Conservation (phyloP, 2,329 filamentous ascomycete genomes). For the Neonectria faginata region DNA sequence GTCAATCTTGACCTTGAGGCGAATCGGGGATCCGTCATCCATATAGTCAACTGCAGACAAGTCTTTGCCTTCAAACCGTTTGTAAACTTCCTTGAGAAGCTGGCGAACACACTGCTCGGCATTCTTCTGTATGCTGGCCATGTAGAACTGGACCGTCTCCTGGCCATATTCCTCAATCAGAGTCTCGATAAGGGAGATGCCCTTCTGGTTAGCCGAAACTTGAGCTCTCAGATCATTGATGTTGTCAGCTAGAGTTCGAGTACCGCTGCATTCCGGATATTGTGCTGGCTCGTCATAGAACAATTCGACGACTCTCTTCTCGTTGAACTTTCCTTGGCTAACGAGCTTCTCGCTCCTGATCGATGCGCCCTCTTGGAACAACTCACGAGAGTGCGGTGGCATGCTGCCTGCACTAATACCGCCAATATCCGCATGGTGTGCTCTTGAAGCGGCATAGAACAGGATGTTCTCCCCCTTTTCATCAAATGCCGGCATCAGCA, state of each 20-base stretch:
- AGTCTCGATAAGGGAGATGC: slow-evolving; percentile 81
- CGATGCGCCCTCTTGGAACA: slow-evolving; percentile 72
- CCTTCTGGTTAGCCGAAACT: slow-evolving; percentile 86
- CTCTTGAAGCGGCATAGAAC: slow-evolving; percentile 84
- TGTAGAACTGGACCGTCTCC: slow-evolving; percentile 84
- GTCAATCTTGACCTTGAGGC: slow-evolving; percentile 79
- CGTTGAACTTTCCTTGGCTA: slow-evolving; percentile 80
- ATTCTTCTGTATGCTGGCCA: slow-evolving; percentile 83
- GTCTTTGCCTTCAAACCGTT: slow-evolving; percentile 76
- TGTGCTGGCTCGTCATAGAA: slow-evolving; percentile 79
- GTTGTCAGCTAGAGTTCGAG: slow-evolving; percentile 82
- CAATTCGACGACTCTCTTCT: slow-evolving; percentile 78
- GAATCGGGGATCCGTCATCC: slow-evolving; percentile 85
- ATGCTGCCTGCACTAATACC: slow-evolving; percentile 85
- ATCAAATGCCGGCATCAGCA: slow-evolving; percentile 82
- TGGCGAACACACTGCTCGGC: slow-evolving; percentile 80
- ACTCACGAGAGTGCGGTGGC: slow-evolving; percentile 77
- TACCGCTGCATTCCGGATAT: slow-evolving; percentile 81
- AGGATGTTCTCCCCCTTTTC: slow-evolving; percentile 74
- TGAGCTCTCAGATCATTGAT: slow-evolving; percentile 87
- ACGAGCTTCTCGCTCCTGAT: slow-evolving; percentile 78
- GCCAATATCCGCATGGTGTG: slow-evolving; percentile 88
- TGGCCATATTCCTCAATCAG: slow-evolving; percentile 84
- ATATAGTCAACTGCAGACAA: slow-evolving; percentile 81
- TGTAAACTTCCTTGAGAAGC: slow-evolving; percentile 77